Evolutionary conservation across 495 filamentous ascomycete species (phyloP), one percentile per base, ranked within the genome.

Genomic region (Cercophora scortea): DNA sequence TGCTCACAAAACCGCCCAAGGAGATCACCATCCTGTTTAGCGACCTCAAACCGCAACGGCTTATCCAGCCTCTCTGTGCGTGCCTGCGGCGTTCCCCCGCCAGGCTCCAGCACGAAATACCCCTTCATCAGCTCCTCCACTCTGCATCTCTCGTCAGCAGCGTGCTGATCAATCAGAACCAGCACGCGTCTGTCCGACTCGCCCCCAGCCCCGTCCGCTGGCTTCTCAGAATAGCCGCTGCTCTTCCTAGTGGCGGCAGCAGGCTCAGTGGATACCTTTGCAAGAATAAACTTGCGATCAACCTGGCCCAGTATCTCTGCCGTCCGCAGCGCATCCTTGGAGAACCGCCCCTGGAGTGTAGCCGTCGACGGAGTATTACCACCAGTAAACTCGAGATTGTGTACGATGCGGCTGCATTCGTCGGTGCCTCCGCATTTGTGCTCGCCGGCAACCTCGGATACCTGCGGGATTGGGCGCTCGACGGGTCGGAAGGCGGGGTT

Each of bases 101-200:
- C 25, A 10, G 44, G 4, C 19, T 55, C 38, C 11, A 15, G 35
- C 1, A 12, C 39, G 43, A 74, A 73, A 46, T 78, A 79, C 7
- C 52, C 44, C 7, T 52, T 50, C 63, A 80, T 68, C 36, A 98
- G 74, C 0, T 62, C 61, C 66, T 98, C 93, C 8, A 96, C 79
- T 6, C 85, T 80, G 60, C 87, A 85, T 16, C 93, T 78, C 67
- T 98, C 93, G 67, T 94, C 89, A 1, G 92, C 93, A 9, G 93
- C 93, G 63, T 98, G 93, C 59, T 98, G 93, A 63, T 98, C 93
- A 42, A 98, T 79, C 9, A 96, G 74, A 0, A 94, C 78, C 1
- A 98, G 71, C 10, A 80, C 18, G 10, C 18, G 44, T 18, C 44
- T 15, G 4, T 45, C 25, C 5, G 25, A 5, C 25, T 25, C 25